A percentile compares a stretch with the other conserved stretches of the same genome.
phyloP scores from a whole-genome alignment of 805 yeast species.

The Jamesozyma spencerorum region DNA sequence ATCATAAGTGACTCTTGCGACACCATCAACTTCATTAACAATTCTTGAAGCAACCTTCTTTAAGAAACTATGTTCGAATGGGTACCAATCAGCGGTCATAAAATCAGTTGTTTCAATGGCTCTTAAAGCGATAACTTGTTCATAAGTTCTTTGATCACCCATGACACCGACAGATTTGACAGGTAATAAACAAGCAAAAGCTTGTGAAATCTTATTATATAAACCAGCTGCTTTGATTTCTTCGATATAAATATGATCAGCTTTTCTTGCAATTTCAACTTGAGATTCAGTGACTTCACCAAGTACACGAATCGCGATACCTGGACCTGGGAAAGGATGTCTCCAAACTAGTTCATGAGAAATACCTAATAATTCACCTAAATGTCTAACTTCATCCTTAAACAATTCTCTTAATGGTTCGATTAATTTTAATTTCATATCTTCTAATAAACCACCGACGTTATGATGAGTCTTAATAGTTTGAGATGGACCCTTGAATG shows the following conservation, averaged over 20 bases:
- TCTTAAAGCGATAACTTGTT: conserved; percentile 97
- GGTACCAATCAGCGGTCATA: conserved; percentile 99
- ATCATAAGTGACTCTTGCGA: conserved; percentile 97
- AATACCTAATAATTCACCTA: conserved; percentile 90
- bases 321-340: conserved; percentile 99
- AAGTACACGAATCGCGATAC: conserved; percentile 94
- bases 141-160: conserved; percentile 99
- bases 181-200: conserved; percentile 93
- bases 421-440: conserved; percentile 95
- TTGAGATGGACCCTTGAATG: conserved; percentile 99
- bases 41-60: conserved; percentile 91
- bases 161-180: conserved; percentile 98
- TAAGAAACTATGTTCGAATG: conserved; percentile 84
- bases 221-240: conserved; percentile 91
- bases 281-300: conserved; percentile 94
- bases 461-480: conserved; percentile 99
- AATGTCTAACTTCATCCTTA: conserved; percentile 96
- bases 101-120: conserved; percentile 96
- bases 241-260: conserved; percentile 91
- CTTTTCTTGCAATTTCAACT: conserved; percentile 94
- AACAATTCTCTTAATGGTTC: conserved; percentile 98
- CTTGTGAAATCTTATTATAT: conserved; percentile 89
- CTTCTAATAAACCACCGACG: conserved; percentile 94
- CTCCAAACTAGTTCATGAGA: conserved; percentile 98
- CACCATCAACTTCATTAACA: conserved; percentile 97